Percentiles rank a stretch among this genome's conserved stretches.
These are phyloP conservation scores for Myxozyma melibiosi DNA, from an alignment of 805 yeast genomes.

Conservation along the genomic window DNA sequence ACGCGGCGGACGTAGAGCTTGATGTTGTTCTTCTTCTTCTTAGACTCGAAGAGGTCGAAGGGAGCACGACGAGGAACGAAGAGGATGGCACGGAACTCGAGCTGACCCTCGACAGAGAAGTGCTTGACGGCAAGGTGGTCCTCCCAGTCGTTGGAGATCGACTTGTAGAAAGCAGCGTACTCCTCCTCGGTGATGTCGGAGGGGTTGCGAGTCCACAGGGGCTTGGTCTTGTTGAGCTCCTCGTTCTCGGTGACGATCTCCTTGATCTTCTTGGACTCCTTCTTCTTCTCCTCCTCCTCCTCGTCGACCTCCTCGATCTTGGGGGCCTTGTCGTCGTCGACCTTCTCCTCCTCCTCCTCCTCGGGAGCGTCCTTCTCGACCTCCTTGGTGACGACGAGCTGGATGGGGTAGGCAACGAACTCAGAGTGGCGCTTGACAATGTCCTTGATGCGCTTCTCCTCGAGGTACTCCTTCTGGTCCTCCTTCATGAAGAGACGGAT, in stretches of 20 bases:
- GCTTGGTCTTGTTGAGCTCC: constrained; percentile 98
- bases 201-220: constrained; percentile 99
- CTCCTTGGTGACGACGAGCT: constrained; percentile 96
- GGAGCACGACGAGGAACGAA: constrained; percentile 99
- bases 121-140: constrained; percentile 99
- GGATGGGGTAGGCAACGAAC: constrained; percentile 98
- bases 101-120: constrained; percentile 99
- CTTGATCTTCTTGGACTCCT: constrained; percentile 85
- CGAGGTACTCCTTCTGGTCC: constrained; percentile 97
- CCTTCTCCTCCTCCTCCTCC: constrained; percentile 56
- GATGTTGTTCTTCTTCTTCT: constrained; percentile 99
- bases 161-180: constrained; percentile 98
- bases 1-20: constrained; percentile 99
- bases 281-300: constrained; percentile 68
- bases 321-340: constrained; percentile 69
- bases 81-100: constrained; percentile 97
- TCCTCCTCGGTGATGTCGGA: constrained; percentile 96
- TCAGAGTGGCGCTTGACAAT: constrained; percentile 99
- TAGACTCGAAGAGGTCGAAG: constrained; percentile 94
- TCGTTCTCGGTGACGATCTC: constrained; percentile 94
- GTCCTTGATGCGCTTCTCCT: constrained; percentile 99
- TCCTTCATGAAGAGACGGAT: constrained; percentile 96
- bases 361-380: constrained; percentile 96
- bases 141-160: constrained; percentile 99
- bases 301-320: constrained; percentile 76